Percentiles rank a stretch among this genome's conserved stretches.
Evolutionary conservation across 2,329 filamentous ascomycete species (phyloP).

Genomic region (Penicillium brevicompactum): DNA sequence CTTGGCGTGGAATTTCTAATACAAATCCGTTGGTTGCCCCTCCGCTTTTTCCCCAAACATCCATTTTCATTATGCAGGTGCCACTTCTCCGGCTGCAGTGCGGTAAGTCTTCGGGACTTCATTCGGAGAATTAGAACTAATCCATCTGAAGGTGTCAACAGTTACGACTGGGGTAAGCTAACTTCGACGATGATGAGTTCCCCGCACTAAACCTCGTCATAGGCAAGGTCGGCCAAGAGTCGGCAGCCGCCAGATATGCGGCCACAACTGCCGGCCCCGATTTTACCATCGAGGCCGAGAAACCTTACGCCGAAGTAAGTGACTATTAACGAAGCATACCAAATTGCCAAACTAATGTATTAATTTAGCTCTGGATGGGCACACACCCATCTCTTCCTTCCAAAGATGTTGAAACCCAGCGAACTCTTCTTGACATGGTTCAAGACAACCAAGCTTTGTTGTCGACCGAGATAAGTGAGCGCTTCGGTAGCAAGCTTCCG

Average conservation of each 20-base stretch:
- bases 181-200: conserved; percentile 20
- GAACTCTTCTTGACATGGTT: conserved; percentile 83
- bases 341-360: too few relatives aligned
- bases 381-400: conserved; percentile 96
- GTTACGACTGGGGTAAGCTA: conserved; percentile 87
- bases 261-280: conserved; percentile 76
- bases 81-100: conserved; percentile 76
- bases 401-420: conserved; percentile 80
- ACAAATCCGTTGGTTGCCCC: conserved; percentile 17
- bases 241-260: conserved; percentile 86
- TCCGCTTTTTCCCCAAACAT: conserved; percentile 11
- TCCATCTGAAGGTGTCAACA: conserved; percentile 75
- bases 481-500: conserved; percentile 80
- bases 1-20: conserved; percentile 28
- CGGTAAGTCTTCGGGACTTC: conserved; percentile 47
- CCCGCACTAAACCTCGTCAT: conserved; percentile 33
- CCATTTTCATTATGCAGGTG: conserved; percentile 62
- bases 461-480: conserved; percentile 69
- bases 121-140: not conserved
- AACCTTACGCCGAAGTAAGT: conserved; percentile 86
- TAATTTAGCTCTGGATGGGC: conserved; percentile 89
- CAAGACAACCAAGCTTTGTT: conserved; percentile 84
- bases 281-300: conserved; percentile 78
- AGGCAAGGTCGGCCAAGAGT: conserved; percentile 85
- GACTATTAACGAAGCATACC: not conserved